Evolutionary conservation across 2,329 filamentous ascomycete genomes (phyloP), one percentile per base, ranked within the genome.

Genomic region (Alternaria conjuncta): DNA sequence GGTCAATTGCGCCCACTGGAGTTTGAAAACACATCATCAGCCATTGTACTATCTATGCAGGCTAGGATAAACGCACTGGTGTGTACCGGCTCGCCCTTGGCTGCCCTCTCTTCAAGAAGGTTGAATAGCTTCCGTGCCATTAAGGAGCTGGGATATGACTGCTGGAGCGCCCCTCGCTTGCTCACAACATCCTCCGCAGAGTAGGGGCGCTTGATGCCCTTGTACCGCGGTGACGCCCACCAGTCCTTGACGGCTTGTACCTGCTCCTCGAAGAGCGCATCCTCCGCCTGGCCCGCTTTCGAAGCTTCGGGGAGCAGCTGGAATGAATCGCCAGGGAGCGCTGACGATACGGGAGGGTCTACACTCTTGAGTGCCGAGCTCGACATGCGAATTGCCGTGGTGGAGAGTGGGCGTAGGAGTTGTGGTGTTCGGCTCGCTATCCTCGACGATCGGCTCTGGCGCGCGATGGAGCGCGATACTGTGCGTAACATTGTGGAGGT

Each of bases 41-140:
- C 68, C 54, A 68, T 66, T 74, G 55, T 60, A 65, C 70, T 69
- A 64, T 68, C 61, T 73, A 71, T 58, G 47, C 46, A 70, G 63
- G 51, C 43, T 63, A 63, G 61, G 60, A 62, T 55, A 32, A 59
- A 82, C 89, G 77, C 84, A 95, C 92, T 94, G 15, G 96, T 98
- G 80, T 98, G 95, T 64, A 98, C 92, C 20, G 96, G 96, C 79
- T 97, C 87, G 65, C 93, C 93, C 73, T 91, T 88, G 43, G 90
- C 87, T 49, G 89, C 87, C 68, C 92, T 87, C 81, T 96, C 90
- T 68, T 91, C 90, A 59, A 99, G 85, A 71, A 98, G 82, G 78
- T 96, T 91, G 83, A 97, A 99, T 6, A 99, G 87, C 83, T 99
- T 98, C 76, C 93, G 87, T 1, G 95, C 96, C 92, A 97, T 97